Evolutionary conservation across 2,329 filamentous ascomycete genomes (phyloP).

Genomic region (Alternaria postmessia): DNA sequence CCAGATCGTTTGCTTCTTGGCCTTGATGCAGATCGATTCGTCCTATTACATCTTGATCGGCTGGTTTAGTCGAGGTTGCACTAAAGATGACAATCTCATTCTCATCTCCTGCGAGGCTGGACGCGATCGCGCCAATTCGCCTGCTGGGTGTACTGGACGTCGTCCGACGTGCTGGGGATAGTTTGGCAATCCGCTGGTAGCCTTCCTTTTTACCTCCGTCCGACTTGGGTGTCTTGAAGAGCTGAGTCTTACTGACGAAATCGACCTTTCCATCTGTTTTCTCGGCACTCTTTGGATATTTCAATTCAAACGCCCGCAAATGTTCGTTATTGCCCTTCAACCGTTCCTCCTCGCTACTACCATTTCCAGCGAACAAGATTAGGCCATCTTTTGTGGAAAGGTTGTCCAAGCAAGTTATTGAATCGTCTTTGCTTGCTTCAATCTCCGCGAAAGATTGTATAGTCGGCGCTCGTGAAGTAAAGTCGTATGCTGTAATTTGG

Average conservation of each 20-base stretch:
- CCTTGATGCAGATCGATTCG: slow-evolving; percentile 60
- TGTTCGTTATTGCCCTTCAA: slow-evolving; percentile 82
- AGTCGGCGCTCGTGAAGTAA: slow-evolving; percentile 68
- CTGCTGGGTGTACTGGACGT: slow-evolving; percentile 57
- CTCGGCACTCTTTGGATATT: slow-evolving; percentile 56
- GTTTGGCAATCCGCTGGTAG: slow-evolving; percentile 66
- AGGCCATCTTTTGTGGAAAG: slow-evolving; percentile 66
- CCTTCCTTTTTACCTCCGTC: slow-evolving; percentile 60
- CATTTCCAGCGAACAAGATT: slow-evolving; percentile 72
- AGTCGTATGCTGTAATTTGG: slow-evolving; percentile 77
- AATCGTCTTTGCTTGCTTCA: slow-evolving; percentile 87
- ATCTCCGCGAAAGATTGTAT: slow-evolving; percentile 73
- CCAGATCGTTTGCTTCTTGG: slow-evolving; percentile 72
- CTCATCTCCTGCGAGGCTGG: slow-evolving; percentile 73
- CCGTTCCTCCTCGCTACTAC: slow-evolving; percentile 77
- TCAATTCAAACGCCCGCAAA: slow-evolving; percentile 76
- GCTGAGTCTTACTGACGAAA: slow-evolving; percentile 59
- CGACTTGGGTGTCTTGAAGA: slow-evolving; percentile 57
- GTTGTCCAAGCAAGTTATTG: slow-evolving; percentile 81
- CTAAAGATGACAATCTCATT: slow-evolving; percentile 84
- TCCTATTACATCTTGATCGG: slow-evolving; percentile 59
- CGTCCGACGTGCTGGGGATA: slow-evolving; percentile 63
- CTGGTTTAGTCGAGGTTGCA: slow-evolving; percentile 63
- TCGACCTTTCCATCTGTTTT: slow-evolving; percentile 50
- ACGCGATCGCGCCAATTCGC: slow-evolving; percentile 79